phyloP scores from a whole-genome alignment of 1,284 basidiomycete species.

The Sanguinoderma infundibulare region DNA sequence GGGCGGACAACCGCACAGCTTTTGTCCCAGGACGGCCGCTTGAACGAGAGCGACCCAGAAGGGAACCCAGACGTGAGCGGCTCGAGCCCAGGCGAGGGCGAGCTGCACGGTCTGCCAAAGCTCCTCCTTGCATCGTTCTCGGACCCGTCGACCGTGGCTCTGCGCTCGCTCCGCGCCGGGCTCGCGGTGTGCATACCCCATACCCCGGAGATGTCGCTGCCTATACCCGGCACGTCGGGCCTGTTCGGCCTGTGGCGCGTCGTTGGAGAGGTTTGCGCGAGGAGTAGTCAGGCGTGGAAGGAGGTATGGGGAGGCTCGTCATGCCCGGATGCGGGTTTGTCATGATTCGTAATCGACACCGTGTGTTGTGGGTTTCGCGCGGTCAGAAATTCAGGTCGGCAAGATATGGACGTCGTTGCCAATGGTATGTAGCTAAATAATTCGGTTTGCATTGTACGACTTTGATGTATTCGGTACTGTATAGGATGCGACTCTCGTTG shows the following conservation, averaged over 20 bases:
- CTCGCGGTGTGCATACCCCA: conserved; percentile 17
- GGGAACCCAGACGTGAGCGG: conserved; percentile 9
- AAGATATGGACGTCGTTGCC: no score
- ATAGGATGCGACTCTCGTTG: no score
- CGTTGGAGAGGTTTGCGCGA: conserved; percentile 23
- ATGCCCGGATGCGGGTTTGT: not conserved
- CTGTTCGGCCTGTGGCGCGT: conserved; percentile 23
- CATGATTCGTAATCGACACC: not conserved
- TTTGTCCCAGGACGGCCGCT: not conserved
- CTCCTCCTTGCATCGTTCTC: conserved; percentile 25
- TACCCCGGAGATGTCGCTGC: conserved; percentile 8
- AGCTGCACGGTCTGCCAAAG: conserved; percentile 26
- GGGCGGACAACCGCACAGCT: conserved; percentile 28
- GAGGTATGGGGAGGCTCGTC: conserved; percentile 22
- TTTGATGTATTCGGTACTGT: no score
- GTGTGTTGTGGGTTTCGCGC: not conserved
- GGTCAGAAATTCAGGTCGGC: no score
- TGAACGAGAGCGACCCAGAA: not conserved
- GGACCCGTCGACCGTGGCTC: conserved; percentile 25
- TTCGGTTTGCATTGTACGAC: no score
- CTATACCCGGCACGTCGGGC: conserved; percentile 9
- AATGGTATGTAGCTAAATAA: no score
- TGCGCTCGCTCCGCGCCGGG: conserved; percentile 26
- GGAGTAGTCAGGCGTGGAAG: conserved; percentile 28
- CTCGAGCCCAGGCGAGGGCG: not conserved